Evolutionary conservation across 352 stramenopile species (phyloP).

Genomic region (Phytopythium litorale): DNA sequence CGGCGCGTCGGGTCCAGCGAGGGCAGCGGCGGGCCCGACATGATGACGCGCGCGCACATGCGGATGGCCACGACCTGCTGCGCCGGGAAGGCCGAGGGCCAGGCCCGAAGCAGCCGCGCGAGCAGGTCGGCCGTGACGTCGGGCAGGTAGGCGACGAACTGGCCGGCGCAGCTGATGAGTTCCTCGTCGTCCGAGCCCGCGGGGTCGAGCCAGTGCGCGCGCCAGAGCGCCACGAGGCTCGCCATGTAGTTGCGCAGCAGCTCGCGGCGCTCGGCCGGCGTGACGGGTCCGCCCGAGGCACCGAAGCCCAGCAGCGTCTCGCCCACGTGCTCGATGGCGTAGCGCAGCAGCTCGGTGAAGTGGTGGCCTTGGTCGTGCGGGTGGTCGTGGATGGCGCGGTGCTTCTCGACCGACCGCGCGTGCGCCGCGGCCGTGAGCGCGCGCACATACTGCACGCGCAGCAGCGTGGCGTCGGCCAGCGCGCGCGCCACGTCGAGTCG

Average conservation of each 20-base stretch:
- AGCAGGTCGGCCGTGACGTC: slow-evolving; percentile 49
- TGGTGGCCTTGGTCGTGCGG: slow-evolving; percentile 74
- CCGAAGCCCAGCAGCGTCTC: slow-evolving; percentile 37
- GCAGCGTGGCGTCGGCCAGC: slow-evolving; percentile 59
- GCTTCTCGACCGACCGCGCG: slow-evolving; percentile 57
- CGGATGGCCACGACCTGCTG: slow-evolving; percentile 75
- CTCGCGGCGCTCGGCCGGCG: slow-evolving; percentile 34
- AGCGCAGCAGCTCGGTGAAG: slow-evolving; percentile 79
- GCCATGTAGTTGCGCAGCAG: slow-evolving; percentile 69
- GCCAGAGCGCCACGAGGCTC: slow-evolving; percentile 63
- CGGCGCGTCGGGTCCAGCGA: slow-evolving; percentile 27
- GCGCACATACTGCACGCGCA: slow-evolving; percentile 69
- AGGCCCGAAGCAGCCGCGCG: slow-evolving; percentile 46
- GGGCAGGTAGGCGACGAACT: slow-evolving; percentile 84
- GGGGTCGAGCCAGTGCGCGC: slow-evolving; percentile 72
- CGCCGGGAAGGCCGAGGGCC: slow-evolving; percentile 62
- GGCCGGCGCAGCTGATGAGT: slow-evolving; percentile 74
- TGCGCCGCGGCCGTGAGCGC: slow-evolving; percentile 41
- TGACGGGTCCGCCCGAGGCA: slow-evolving; percentile 13
- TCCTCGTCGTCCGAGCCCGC: slow-evolving; percentile 79
- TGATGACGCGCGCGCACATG: slow-evolving; percentile 80
- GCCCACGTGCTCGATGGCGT: slow-evolving; percentile 76
- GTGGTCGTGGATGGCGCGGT: slow-evolving; percentile 38
- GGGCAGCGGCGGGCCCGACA: slow-evolving; percentile 68
- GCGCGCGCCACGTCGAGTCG: slow-evolving; percentile 64